Evolutionary conservation across 2,329 filamentous ascomycete species (phyloP).

Genomic region (Exophiala alcalophila): DNA sequence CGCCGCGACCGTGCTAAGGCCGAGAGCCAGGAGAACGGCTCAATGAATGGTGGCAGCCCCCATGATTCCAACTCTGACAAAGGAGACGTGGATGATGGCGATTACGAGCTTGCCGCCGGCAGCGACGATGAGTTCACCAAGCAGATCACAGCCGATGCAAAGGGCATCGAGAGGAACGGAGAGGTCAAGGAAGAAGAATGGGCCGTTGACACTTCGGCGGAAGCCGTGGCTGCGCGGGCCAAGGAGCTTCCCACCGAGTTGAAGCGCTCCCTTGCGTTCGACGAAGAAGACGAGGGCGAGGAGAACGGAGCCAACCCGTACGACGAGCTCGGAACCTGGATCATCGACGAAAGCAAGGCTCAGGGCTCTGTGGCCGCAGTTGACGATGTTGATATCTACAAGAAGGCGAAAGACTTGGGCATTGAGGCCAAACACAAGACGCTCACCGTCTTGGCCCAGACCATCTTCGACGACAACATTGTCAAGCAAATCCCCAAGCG

Average conservation of each 20-base stretch:
- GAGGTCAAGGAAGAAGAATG: slow-evolving; percentile 83
- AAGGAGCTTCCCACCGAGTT: slow-evolving; percentile 91
- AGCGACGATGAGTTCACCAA: slow-evolving; percentile 92
- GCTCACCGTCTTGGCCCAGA: slow-evolving; percentile 85
- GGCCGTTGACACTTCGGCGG: slow-evolving; percentile 95
- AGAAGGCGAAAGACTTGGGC: slow-evolving; percentile 94
- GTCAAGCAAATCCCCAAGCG: slow-evolving; percentile 81
- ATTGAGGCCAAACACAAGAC: slow-evolving; percentile 95
- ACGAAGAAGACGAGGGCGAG: slow-evolving; percentile 76
- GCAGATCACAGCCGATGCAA: slow-evolving; percentile 64
- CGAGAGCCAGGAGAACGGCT: slow-evolving; percentile 53
- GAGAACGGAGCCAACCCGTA: slow-evolving; percentile 77
- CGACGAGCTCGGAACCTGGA: slow-evolving; percentile 90
- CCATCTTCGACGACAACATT: slow-evolving; percentile 88
- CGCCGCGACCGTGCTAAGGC: slow-evolving; percentile 72
- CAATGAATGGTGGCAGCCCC: slow-evolving; percentile 58
- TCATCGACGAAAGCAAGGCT: slow-evolving; percentile 68
- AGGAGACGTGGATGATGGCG: slow-evolving; percentile 61
- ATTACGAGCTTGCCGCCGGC: slow-evolving; percentile 64
- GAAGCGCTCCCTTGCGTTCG: slow-evolving; percentile 84
- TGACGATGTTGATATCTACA: slow-evolving; percentile 84
- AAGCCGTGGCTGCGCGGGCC: slow-evolving; percentile 90
- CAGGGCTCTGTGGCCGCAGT: slow-evolving; percentile 72
- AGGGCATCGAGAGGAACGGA: slow-evolving; percentile 65
- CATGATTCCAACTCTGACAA: slow-evolving; percentile 64